A percentile compares a stretch with the other conserved stretches of the same genome.
phyloP scores from a whole-genome alignment of 192 early-diverging fungal species.

The Backusella circina region DNA sequence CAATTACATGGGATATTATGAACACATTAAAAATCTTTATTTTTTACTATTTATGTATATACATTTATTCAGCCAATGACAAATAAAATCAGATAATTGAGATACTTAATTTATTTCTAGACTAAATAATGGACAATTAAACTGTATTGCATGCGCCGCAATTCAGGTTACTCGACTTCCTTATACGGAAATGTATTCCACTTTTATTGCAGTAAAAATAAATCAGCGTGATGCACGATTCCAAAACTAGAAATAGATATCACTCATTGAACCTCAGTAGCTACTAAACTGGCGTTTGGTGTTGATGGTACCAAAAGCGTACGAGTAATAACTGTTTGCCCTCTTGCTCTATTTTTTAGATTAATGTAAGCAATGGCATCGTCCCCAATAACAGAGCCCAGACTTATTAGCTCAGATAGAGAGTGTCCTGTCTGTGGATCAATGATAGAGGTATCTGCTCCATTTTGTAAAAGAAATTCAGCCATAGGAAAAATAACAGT shows the following conservation, averaged over 20 bases:
- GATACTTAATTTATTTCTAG: neutral
- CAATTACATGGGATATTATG: neutral
- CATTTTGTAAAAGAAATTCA: slow-evolving; percentile 63
- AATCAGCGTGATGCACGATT: neutral
- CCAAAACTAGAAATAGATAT: neutral
- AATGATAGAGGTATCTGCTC: slow-evolving; percentile 33
- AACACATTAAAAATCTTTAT: neutral
- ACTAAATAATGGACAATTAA: neutral
- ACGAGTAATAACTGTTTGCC: slow-evolving; percentile 5
- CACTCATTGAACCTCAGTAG: neutral
- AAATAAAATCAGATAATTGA: neutral
- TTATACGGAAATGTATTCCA: neutral
- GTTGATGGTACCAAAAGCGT: neutral
- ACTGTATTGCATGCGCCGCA: neutral
- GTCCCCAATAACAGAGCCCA: slow-evolving; percentile 12
- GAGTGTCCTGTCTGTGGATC: slow-evolving; percentile 15
- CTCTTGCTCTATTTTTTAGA: slow-evolving; percentile 24
- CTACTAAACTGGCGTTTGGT: neutral
- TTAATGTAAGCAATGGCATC: slow-evolving; percentile 27
- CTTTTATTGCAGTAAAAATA: neutral
- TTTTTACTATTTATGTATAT: neutral
- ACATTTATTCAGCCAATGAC: neutral
- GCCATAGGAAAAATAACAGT: slow-evolving; percentile 44
- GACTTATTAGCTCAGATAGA: slow-evolving; percentile 14
- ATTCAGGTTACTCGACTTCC: neutral